Base-by-base conservation (phyloP, 176 grass and related monocot species). In the Oryza coarctata region DNA sequence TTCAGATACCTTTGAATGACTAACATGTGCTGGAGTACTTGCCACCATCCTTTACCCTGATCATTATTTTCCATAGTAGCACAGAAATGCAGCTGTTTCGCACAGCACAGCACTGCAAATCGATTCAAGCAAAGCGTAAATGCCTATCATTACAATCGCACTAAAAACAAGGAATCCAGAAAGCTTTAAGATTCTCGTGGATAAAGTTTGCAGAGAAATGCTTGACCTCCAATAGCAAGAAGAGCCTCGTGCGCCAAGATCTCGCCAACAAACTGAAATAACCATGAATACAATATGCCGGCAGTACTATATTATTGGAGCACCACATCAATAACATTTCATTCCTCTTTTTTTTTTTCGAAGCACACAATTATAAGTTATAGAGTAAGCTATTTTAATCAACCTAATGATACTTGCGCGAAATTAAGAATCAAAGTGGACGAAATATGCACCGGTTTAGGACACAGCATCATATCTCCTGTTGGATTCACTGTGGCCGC, bases 351-450 rank as follows among this genome's bases (percentile, higher is more conserved):
- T 87, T 82, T 57, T 7, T 71, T 87, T 82, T 40, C 4, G 18
- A 77, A 31, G 40, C 57, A 63, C 79, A 22, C 23, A 25, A 25
- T 38, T 35, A 41, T 55, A 39, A 43, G 22, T 8, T 49, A 23
- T 34, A 61, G 26, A 41, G 36, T 20, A 83, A 62, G 75, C 1
- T 70, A 84, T 32, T 69, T 62, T 68, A 84, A 80, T 75, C 28
- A 26, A 25, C 15, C 41, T 78, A 20, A 58, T 66, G 67, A 71
- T 71, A 26, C 49, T 61, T 26, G 49, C 69, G 87, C 4, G 47
- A 29, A 41, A 80, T 88, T 84, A 84, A 88, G 9, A 83, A 80
- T 36, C 41, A 43, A n/a, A 7, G 72, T 84, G 32, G 43, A 27
- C 43, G 5, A 41, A 32, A 82, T 39, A 34, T 13, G 65, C 79